phyloP scores from a whole-genome alignment of 2,329 filamentous ascomycete genomes.

The Colletotrichum sp. region DNA sequence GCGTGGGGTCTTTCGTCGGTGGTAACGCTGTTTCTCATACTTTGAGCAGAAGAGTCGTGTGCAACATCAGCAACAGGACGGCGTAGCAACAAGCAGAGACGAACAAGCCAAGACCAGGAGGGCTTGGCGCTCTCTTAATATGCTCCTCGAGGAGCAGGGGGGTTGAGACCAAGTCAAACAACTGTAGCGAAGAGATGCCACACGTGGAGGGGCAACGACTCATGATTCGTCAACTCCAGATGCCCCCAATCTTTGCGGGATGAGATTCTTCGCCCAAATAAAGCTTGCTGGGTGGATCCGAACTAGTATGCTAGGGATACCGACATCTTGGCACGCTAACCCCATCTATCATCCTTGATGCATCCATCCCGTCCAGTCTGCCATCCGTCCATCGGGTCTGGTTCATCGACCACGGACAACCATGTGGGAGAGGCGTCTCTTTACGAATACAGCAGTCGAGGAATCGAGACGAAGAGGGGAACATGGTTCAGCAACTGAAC shows the following conservation, averaged over 20 bases:
- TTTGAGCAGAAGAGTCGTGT: not conserved
- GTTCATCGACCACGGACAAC: not conserved
- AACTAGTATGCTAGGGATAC: slow-evolving; percentile 15
- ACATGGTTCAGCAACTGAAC: not conserved
- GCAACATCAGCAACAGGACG: not conserved
- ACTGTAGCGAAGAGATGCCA: slow-evolving; percentile 4
- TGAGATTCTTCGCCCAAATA: slow-evolving; percentile 6
- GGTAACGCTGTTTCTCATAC: not conserved
- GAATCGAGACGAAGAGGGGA: not conserved
- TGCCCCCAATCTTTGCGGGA: not conserved
- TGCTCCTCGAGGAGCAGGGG: not conserved
- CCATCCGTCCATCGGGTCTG: not conserved
- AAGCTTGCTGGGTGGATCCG: slow-evolving; percentile 9
- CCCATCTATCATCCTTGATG: not conserved
- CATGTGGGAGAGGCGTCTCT: not conserved
- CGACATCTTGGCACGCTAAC: slow-evolving; percentile 22
- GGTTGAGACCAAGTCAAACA: not conserved
- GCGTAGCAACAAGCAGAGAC: not conserved
- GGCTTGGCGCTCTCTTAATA: slow-evolving; percentile 17
- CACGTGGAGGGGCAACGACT: slow-evolving; percentile 3
- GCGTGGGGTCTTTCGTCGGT: not conserved
- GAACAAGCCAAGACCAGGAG: not conserved
- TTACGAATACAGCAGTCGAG: not conserved
- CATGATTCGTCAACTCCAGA: slow-evolving; percentile 14
- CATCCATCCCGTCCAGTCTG: not conserved